These are phyloP conservation scores for Ophiostoma triangulosporum DNA, from an alignment of 2,329 filamentous ascomycete genomes.

Conservation along the genomic window DNA sequence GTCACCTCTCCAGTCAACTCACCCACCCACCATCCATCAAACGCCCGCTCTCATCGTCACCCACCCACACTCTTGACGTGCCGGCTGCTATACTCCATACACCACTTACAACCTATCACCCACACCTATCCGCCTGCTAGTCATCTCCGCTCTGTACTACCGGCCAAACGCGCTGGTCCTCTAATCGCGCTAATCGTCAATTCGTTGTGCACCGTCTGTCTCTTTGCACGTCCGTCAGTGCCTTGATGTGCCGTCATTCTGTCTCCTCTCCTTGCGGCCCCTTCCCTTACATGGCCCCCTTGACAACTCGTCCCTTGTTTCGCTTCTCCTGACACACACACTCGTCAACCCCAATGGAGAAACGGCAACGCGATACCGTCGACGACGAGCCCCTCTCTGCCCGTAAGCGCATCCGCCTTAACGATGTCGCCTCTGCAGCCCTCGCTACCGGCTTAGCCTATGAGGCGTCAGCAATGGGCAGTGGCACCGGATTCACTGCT, in stretches of 20 bases:
- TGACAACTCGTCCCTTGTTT: neutral
- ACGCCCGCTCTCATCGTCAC: too few relatives aligned
- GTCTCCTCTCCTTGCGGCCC: neutral
- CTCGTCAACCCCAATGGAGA: constrained; percentile 10
- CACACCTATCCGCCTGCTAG: neutral
- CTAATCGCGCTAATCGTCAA: neutral
- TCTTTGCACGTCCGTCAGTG: too few relatives aligned
- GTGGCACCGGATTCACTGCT: neutral
- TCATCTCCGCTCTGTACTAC: neutral
- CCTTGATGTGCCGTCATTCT: neutral
- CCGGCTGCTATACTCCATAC: neutral
- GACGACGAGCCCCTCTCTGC: constrained; percentile 7
- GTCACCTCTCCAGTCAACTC: too few relatives aligned
- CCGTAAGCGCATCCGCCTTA: constrained; percentile 10
- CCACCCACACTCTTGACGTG: too few relatives aligned
- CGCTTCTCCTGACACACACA: neutral
- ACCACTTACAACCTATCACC: neutral
- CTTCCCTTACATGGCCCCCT: neutral
- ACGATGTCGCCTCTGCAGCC: neutral
- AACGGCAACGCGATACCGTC: constrained; percentile 9
- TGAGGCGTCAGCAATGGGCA: constrained; percentile 9
- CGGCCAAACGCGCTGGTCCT: neutral
- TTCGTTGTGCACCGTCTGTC: neutral
- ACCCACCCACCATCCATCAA: too few relatives aligned
- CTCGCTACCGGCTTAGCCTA: constrained; percentile 8